Base-by-base conservation (phyloP, 495 filamentous ascomycete genomes). In the Sphaerosporella brunnea region DNA sequence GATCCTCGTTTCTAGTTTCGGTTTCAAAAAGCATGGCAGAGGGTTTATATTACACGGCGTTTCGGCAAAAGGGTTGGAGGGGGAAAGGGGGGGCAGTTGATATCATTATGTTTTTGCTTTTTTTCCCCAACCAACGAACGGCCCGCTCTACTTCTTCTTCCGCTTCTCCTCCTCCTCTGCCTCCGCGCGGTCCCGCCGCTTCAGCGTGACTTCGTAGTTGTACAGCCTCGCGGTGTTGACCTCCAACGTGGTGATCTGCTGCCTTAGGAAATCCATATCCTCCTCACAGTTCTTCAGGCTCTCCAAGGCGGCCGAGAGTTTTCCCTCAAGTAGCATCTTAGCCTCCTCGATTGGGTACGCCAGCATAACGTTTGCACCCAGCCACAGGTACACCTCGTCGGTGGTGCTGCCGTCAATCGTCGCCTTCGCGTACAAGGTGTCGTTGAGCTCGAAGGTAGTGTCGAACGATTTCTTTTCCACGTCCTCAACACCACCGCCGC, bases 161-260 rank as follows among this genome's bases (percentile, higher is more conserved):
- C 49, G 55, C 24, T 40, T 51, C 26, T 28, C 30, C 16, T 39
- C 56, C 1, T 42, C 28, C 41, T 55, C 57, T 2, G 47, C 56
- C 46, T 62, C 59, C n/a, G 53, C 55, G 32, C 52, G 88, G 48
- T 93, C 88, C 71, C 92, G 93, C 49, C 90, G 68, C 64, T 88
- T 82, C 70, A 92, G 78, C 26, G 83, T 82, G 4, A 97, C 82
- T 59, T 97, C 90, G 84, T 88, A 95, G 63, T 97, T 97, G 63
- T 96, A 97, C n/a, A 97, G 83, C 47, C 92, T 71, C 18, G 90
- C 90, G 15, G 85, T 86, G 10, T 90, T 90, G 32, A 97, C 90
- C 64, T 97, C 90, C 65, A 97, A 74, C 0, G 90, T 97, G 84
- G 90, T 97, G 58, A 96, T 90, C 69, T 97, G 90, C 62, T 94